Evolutionary conservation across 2,329 filamentous ascomycete species (phyloP), one percentile per base, ranked within the genome.

Genomic region (Chaetomium strumarium): DNA sequence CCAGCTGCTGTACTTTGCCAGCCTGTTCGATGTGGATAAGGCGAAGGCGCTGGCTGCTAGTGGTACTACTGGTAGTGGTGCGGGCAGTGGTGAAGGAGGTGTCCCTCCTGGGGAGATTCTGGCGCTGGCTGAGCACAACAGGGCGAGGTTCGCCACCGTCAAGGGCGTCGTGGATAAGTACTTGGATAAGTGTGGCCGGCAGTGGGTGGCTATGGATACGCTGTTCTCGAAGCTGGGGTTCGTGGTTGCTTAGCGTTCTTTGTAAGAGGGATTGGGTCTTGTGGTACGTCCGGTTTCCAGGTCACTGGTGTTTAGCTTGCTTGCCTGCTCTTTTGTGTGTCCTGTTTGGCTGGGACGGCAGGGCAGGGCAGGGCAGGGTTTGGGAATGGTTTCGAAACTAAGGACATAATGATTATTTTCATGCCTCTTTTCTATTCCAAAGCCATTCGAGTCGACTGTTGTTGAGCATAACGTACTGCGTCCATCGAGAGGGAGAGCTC

Each of bases 181-280:
- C 71, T 71, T 96, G 62, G 89, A 90, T 64, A 93, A 92, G 73
- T 95, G 90, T 69, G 91, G 91, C 24, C 76, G 89, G 62, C 87
- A 90, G 69, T 96, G 90, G 89, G 91, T 96, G 48, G 86, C 89
- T 60, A 96, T 96, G 91, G 90, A 93, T 69, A 84, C 77, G 59
- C 71, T 96, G 58, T 96, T 96, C 75, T 79, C 80, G 20, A 84
- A 83, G 68, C 63, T 85, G 38, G 81, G 82, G 10, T 81, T 83
- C 64, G 52, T 60, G 3, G 64, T 64, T 51, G 58, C 30, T 40
- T 54, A 52, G 47, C 33, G n/a, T n/a, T n/a, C 12, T 37, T 8
- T 34, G 33, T 34, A 34, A 3, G 4, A 7, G 24, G 24, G 24
- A 4, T 34, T 34, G 5, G 55, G 31, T 19, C 12, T 45, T 16